These are phyloP conservation scores for Corchorus olitorius DNA, from an alignment of 345 rosid species.

Conservation along the genomic window DNA sequence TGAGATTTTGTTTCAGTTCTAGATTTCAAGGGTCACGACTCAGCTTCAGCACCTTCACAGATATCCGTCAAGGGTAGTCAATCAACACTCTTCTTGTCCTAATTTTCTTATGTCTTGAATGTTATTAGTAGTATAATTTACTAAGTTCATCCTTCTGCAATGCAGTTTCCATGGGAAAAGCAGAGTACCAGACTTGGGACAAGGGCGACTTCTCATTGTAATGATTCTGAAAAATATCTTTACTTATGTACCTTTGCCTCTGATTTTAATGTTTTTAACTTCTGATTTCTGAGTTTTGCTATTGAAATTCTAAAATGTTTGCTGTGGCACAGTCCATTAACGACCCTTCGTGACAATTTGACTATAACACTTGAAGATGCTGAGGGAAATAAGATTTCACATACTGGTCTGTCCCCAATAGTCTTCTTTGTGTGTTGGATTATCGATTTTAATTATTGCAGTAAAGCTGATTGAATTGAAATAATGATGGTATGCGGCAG, in stretches of 20 bases:
- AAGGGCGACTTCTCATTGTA: constrained; percentile 87
- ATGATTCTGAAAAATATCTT: constrained; percentile 20
- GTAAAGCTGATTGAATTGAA: constrained; percentile 28
- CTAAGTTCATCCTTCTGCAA: constrained; percentile 20
- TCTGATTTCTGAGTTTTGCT: background rate
- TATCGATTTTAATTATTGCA: background rate
- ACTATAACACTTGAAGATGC: constrained; percentile 56
- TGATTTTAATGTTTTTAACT: constrained; percentile 9
- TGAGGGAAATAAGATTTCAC: constrained; percentile 59
- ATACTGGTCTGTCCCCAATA: constrained; percentile 41
- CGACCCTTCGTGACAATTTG: constrained; percentile 70
- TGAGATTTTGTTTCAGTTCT: constrained; percentile 47
- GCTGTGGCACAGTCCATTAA: constrained; percentile 66
- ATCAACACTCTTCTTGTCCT: background rate
- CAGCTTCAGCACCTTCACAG: constrained; percentile 46
- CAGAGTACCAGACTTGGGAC: constrained; percentile 57
- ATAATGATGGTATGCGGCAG: constrained; percentile 40
- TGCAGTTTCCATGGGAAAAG: constrained; percentile 86
- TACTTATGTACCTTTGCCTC: background rate
- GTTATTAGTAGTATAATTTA: background rate
- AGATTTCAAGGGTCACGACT: constrained; percentile 51
- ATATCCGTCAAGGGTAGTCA: constrained; percentile 63
- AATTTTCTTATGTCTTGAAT: constrained; percentile 4
- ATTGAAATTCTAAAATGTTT: background rate
- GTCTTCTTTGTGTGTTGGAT: background rate